Base-by-base conservation (phyloP, 306 rosid species). In the Adenanthera pavonina region DNA sequence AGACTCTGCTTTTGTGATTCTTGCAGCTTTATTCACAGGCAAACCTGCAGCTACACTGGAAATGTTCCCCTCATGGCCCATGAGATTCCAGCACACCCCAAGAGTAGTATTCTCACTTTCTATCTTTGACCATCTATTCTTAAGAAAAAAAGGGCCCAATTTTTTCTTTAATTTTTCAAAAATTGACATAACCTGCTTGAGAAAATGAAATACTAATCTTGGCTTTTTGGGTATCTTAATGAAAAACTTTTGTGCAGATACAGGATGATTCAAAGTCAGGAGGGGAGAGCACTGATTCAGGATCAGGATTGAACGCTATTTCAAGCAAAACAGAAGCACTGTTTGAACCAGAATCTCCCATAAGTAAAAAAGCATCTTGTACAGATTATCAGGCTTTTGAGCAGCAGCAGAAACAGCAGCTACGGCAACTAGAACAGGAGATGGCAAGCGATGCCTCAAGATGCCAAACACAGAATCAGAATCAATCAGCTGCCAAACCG, bases 11-110 rank as follows among this genome's bases (percentile, higher is more conserved):
- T 89, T 89, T 77, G 84, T 90, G 93, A 89, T 90, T 87, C 88
- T 90, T 88, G 92, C 99, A 95, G 98, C 94, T 85, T 93, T 93
- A 84, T 88, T 80, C 80, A 84, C 94, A 81, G 89, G 85, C 62
- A 93, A 86, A 83, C 98, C 98, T 90, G 92, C 99, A 49, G 95
- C 97, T 73, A 95, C 99, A 84, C 93, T 95, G 86, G 97, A 93
- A 83, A 95, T 95, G 94, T 95, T 95, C 90, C 99, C 99, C 84
- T 89, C 99, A 60, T 93, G 99, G 98, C 99, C 99, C 87, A 90
- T 90, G 84, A 90, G 97, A 91, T 84, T 87, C 82, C 97, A 91
- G 59, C 97, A 88, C 77, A 82, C 92, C 84, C 88, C 92, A 75
- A 82, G 83, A 82, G 91, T 89, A 88, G 41, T 84, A 54, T 25